phyloP scores from a whole-genome alignment of 2,329 filamentous ascomycete species.

The Thielaviopsis populi region DNA sequence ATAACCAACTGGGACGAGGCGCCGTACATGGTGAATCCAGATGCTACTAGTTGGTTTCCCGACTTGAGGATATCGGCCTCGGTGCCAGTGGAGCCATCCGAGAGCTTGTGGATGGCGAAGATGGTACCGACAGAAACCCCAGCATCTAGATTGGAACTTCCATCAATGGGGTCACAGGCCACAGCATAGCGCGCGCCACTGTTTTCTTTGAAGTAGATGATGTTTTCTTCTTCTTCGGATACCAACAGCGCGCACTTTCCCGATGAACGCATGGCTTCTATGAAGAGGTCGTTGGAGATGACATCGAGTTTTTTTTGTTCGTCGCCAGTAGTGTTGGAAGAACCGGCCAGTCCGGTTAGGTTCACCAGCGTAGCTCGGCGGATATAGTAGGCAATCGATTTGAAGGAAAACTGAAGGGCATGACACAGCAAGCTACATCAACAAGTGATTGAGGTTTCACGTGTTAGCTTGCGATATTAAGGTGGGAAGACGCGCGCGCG shows the following conservation, averaged over 20 bases:
- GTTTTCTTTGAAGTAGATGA: constrained; percentile 71
- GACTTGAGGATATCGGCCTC: constrained; percentile 80
- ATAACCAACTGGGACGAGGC: constrained; percentile 92
- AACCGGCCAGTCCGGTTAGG: constrained; percentile 85
- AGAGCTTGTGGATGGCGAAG: constrained; percentile 83
- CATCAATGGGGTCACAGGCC: constrained; percentile 94
- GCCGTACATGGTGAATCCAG: constrained; percentile 99
- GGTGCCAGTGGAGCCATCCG: constrained; percentile 56
- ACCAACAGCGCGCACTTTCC: constrained; percentile 83
- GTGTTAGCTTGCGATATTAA: constrained; percentile 8
- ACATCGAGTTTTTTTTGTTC: constrained; percentile 99
- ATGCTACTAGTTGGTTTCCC: constrained; percentile 79
- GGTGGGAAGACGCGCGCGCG: too few species aligned
- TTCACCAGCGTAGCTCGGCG: constrained; percentile 89
- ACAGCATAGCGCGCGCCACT: constrained; percentile 77
- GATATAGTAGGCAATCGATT: constrained; percentile 99
- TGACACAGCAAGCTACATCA: constrained; percentile 71
- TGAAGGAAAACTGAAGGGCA: constrained; percentile 97
- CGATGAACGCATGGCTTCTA: constrained; percentile 84
- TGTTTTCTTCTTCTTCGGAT: constrained; percentile 94
- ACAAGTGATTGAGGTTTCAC: neutral
- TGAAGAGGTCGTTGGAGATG: constrained; percentile 96
- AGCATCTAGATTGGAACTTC: constrained; percentile 91
- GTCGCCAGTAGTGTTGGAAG: constrained; percentile 88
- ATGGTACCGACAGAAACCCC: constrained; percentile 97